phyloP scores from a whole-genome alignment of 805 yeast species.

The Schwanniomyces yamadae region DNA sequence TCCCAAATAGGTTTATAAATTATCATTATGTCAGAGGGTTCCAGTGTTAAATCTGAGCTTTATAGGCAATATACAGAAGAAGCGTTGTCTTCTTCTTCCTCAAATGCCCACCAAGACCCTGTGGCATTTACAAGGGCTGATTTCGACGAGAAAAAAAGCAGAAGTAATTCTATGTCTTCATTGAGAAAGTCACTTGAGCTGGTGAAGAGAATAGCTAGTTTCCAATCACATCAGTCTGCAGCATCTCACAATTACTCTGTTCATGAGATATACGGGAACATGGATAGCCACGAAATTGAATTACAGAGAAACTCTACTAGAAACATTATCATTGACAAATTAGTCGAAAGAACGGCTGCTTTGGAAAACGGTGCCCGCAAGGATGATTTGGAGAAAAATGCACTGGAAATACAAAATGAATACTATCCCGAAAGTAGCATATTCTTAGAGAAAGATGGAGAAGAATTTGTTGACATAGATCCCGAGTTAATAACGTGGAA shows the following conservation, averaged over 20 bases:
- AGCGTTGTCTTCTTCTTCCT: slow-evolving; percentile 11
- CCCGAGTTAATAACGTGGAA: slow-evolving; percentile 41
- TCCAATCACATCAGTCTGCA: not conserved
- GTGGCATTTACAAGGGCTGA: slow-evolving; percentile 12
- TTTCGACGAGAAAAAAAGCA: not conserved
- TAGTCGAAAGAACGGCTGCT: slow-evolving; percentile 15
- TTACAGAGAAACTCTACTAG: slow-evolving; percentile 31
- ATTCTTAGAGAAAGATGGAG: slow-evolving; percentile 29
- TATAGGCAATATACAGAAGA: slow-evolving; percentile 6
- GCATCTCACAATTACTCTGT: slow-evolving; percentile 18
- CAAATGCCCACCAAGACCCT: slow-evolving; percentile 12
- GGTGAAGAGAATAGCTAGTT: not conserved
- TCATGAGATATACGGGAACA: slow-evolving; percentile 32
- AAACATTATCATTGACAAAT: slow-evolving; percentile 26
- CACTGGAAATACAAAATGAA: slow-evolving; percentile 1
- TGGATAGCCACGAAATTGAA: slow-evolving; percentile 28
- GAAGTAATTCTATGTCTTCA: slow-evolving; percentile 18
- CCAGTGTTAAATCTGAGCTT: slow-evolving; percentile 7
- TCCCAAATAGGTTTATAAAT: too few relatives aligned
- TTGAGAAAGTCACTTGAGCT: slow-evolving; percentile 16
- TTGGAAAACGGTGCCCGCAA: not conserved
- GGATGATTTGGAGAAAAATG: slow-evolving; percentile 9
- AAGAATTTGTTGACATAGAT: slow-evolving; percentile 30
- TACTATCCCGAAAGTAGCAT: slow-evolving; percentile 13
- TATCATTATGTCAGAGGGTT: not conserved